phyloP scores from a whole-genome alignment of 345 rosid species.

The Corchorus olitorius region DNA sequence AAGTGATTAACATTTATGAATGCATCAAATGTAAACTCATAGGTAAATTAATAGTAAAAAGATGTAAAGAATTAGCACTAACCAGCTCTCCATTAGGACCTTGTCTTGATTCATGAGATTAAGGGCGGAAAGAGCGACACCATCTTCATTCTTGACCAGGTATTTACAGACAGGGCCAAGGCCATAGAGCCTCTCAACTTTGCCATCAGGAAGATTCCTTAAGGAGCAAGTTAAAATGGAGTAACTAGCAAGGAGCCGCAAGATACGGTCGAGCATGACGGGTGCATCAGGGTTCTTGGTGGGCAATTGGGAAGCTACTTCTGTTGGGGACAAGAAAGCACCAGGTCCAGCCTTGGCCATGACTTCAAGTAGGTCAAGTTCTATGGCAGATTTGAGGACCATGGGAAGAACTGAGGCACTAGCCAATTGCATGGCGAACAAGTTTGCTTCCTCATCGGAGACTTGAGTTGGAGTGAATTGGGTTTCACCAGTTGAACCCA shows the following conservation, averaged over 20 bases:
- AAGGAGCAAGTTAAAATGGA: conserved; percentile 56
- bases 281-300: conserved; percentile 80
- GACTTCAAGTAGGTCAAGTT: conserved; percentile 86
- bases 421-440: conserved; percentile 72
- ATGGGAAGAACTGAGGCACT: conserved; percentile 83
- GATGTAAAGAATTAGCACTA: background rate
- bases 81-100: conserved; percentile 97
- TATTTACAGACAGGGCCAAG: conserved; percentile 84
- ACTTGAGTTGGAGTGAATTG: conserved; percentile 71
- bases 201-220: conserved; percentile 42
- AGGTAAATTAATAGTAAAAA: too few species aligned
- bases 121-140: conserved; percentile 69
- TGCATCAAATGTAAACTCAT: too few species aligned
- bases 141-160: conserved; percentile 78
- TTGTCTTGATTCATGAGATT: conserved; percentile 88
- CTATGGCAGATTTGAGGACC: conserved; percentile 86
- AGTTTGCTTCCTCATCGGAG: conserved; percentile 73
- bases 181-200: conserved; percentile 62
- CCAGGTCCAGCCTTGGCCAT: conserved; percentile 60
- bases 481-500: conserved; percentile 71
- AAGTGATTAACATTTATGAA: too few species aligned
- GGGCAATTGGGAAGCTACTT: conserved; percentile 67
- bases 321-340: conserved; percentile 58
- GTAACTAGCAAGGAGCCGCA: conserved; percentile 73
- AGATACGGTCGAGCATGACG: conserved; percentile 70